Percentiles rank a stretch among this genome's conserved stretches.
Evolutionary conservation across 495 filamentous ascomycete species (phyloP).

Genomic region (Penicillium robsamsonii): DNA sequence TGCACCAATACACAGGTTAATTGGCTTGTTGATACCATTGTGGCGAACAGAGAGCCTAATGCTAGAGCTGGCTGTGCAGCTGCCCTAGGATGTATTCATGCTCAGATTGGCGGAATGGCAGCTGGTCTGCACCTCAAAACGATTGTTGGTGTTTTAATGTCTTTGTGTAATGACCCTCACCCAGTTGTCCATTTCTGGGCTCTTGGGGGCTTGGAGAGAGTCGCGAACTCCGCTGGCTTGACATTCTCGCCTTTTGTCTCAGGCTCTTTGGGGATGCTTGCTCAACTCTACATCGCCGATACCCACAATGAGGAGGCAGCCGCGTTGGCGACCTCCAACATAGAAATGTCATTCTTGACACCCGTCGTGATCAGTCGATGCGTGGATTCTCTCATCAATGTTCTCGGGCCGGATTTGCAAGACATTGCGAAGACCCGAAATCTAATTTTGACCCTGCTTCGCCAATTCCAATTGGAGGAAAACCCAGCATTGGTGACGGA

Average conservation of each 20-base stretch:
- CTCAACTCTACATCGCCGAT: conserved; percentile 86
- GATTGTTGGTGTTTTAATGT: conserved; percentile 92
- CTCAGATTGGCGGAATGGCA: conserved; percentile 96
- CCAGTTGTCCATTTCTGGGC: conserved; percentile 96
- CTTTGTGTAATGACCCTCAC: conserved; percentile 92
- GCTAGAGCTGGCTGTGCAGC: conserved; percentile 91
- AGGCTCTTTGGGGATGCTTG: conserved; percentile 86
- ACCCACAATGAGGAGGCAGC: conserved; percentile 84
- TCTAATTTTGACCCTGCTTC: conserved; percentile 81
- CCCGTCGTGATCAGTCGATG: conserved; percentile 79
- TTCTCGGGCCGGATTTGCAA: conserved; percentile 91
- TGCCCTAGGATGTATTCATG: conserved; percentile 89
- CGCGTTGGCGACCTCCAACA: conserved; percentile 77
- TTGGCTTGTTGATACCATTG: conserved; percentile 88
- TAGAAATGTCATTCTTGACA: conserved; percentile 79
- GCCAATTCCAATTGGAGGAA: conserved; percentile 78
- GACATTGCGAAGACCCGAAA: conserved; percentile 90
- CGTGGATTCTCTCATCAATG: conserved; percentile 93
- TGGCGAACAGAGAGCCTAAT: conserved; percentile 87
- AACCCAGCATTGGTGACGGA: conserved; percentile 70
- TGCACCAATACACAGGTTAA: conserved; percentile 90
- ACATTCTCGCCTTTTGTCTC: conserved; percentile 88
- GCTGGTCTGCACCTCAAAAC: conserved; percentile 96
- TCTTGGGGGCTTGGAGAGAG: conserved; percentile 79
- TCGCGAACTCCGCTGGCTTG: conserved; percentile 89